These are phyloP conservation scores for Pseudopithomyces chartarum DNA, from an alignment of 2,329 filamentous ascomycete species.

Conservation along the genomic window DNA sequence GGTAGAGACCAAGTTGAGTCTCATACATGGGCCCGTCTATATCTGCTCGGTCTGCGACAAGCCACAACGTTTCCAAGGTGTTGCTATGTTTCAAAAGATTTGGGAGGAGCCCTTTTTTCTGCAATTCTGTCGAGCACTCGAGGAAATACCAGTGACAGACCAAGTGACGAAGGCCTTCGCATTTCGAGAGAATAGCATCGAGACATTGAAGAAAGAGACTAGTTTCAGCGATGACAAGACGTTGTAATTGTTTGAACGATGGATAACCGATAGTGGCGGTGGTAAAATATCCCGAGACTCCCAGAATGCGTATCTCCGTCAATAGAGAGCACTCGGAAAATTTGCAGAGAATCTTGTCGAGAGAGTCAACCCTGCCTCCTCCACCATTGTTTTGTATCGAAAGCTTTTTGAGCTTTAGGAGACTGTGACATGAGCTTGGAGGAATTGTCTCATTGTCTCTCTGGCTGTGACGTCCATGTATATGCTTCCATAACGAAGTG, in stretches of 20 bases:
- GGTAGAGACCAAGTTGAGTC: neutral
- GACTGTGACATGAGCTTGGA: constrained; percentile 4
- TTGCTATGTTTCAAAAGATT: constrained; percentile 17
- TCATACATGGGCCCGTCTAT: neutral
- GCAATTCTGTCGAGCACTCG: neutral
- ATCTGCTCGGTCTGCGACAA: neutral
- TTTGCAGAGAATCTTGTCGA: constrained; percentile 10
- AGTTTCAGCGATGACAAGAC: constrained; percentile 27
- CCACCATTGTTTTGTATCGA: constrained; percentile 22
- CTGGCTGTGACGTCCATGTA: constrained; percentile 3
- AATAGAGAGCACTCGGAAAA: constrained; percentile 17
- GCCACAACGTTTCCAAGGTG: constrained; percentile 21
- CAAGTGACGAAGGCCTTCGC: constrained; percentile 24
- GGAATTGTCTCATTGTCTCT: neutral
- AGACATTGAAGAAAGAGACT: constrained; percentile 16
- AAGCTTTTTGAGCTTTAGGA: constrained; percentile 21
- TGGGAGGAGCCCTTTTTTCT: neutral
- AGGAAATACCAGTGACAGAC: constrained; percentile 25
- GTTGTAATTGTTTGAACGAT: constrained; percentile 17
- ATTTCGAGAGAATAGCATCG: constrained; percentile 11
- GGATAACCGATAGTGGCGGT: neutral
- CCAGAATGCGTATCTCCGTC: constrained; percentile 19
- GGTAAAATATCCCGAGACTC: constrained; percentile 3
- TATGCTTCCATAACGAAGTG: constrained; percentile 27
- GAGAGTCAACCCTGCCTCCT: constrained; percentile 5